Percentiles rank a stretch among this genome's conserved stretches.
These are phyloP conservation scores for Perkinsus olseni DNA, from an alignment of 169 alveolate species.

Conservation along the genomic window DNA sequence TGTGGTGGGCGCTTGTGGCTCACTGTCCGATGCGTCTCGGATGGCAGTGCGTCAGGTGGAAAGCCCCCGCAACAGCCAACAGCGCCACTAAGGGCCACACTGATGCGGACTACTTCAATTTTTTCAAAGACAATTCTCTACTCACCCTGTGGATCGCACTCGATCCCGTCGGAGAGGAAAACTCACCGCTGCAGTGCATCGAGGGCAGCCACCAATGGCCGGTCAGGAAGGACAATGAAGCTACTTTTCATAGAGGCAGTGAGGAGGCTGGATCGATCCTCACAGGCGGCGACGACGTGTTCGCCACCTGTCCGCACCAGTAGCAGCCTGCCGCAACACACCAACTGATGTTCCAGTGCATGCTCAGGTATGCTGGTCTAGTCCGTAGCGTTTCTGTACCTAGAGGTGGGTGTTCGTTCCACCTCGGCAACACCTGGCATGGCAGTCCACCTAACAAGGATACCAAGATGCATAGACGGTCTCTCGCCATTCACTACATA, in stretches of 20 bases:
- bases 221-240: background rate
- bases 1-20: background rate
- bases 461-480: background rate
- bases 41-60: background rate
- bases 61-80: background rate
- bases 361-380: background rate
- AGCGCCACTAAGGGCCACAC: background rate
- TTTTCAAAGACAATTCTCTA: background rate
- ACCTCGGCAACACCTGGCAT: slow-evolving; percentile 8
- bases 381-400: background rate
- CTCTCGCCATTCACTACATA: slow-evolving; percentile 2
- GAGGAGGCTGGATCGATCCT: background rate
- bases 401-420: slow-evolving; percentile 1
- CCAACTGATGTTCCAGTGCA: background rate
- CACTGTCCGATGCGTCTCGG: background rate
- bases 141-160: slow-evolving; percentile 11
- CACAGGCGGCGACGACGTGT: background rate
- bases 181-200: background rate
- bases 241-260: background rate
- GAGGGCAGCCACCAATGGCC: background rate
- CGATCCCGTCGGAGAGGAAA: slow-evolving; percentile 2
- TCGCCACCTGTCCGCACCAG: background rate
- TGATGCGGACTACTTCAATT: background rate
- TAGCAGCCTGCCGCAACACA: background rate
- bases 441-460: background rate